Evolutionary conservation across 1,139 yeast species (phyloP), one percentile per base, ranked within the genome.

Genomic region (Pichia sp.): DNA sequence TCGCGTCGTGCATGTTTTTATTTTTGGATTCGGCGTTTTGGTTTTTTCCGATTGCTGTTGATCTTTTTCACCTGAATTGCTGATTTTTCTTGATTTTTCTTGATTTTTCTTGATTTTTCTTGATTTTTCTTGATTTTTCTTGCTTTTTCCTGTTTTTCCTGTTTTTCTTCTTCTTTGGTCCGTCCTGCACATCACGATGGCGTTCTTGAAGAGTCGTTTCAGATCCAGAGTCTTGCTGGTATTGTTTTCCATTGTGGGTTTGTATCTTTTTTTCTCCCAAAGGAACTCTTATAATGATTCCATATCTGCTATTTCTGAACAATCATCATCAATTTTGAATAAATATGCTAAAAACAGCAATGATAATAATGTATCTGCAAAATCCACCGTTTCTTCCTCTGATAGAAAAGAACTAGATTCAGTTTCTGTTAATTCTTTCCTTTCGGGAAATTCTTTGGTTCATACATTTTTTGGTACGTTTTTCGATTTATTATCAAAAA

Each of bases 391-490:
- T 34, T n/a, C 13, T 8, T 34, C 22, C 2, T 6, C 25, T 10
- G 41, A 19, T 18, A 36, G 25, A 19, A 36, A 36, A 19, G 5
- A 34, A 13, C 25, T 51, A 5, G 42, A 51, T 30, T 25, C 45
- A 2, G 47, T 51, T 4, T 18, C 56, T 16, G 44, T 61, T 13
- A 59, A 56, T 16, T 59, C 60, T 33, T 60, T 64, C 19, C 45
- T 61, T 4, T 56, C 56, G 28, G 67, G 67, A 33, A 62, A 63
- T 52, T 44, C 52, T 16, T 55, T 58, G 13, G 58, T 62, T 54
- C 66, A 63, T 45, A 53, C 53, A 34, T 63, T 58, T 46, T 64
- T 63, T 44, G 56, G 51, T n/a, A 58, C 60, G 30, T 58, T 61
- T 16, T 63, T 64, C 44, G 58, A 62, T 44, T 41, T 62, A 25